Conservation (phyloP, 2,329 filamentous ascomycete genomes). For the Trichoderma harzianum region DNA sequence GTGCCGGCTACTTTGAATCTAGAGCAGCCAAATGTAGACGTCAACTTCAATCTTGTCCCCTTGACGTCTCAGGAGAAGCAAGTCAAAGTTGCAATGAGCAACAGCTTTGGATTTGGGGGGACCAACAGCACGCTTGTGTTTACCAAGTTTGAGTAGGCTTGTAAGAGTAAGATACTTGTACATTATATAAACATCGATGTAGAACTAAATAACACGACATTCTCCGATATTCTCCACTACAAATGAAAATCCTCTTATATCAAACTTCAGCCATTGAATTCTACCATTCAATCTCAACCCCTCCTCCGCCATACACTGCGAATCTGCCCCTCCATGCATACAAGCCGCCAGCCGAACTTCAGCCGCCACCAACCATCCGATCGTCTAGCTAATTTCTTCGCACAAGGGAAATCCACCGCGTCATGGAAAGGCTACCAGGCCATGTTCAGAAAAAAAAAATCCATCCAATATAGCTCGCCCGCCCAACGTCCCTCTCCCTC, state of each 20-base stretch:
- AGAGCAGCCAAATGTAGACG: slow-evolving; percentile 59
- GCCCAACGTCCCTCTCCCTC: background rate
- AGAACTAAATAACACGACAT: background rate
- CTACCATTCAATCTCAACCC: background rate
- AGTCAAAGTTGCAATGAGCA: slow-evolving; percentile 76
- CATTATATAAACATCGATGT: background rate
- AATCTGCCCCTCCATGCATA: slow-evolving; percentile 10
- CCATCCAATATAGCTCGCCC: background rate
- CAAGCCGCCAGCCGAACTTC: slow-evolving; percentile 18
- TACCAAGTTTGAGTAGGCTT: slow-evolving; percentile 32
- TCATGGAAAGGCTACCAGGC: slow-evolving; percentile 13
- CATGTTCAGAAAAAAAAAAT: slow-evolving; percentile 2
- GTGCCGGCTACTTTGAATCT: slow-evolving; percentile 89
- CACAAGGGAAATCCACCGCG: slow-evolving; percentile 16
- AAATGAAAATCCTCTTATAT: background rate
- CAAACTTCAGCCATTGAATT: too few relatives aligned
- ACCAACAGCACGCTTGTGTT: slow-evolving; percentile 92
- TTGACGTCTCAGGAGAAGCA: slow-evolving; percentile 64
- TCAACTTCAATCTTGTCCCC: slow-evolving; percentile 83
- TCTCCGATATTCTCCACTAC: background rate
- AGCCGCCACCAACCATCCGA: background rate
- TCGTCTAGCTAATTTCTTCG: slow-evolving; percentile 2
- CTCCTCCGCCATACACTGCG: background rate
- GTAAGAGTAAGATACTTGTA: background rate
- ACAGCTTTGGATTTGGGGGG: slow-evolving; percentile 97